Evolutionary conservation across 352 stramenopile species (phyloP), one percentile per base, ranked within the genome.

Genomic region (Pythium phragmiticola): DNA sequence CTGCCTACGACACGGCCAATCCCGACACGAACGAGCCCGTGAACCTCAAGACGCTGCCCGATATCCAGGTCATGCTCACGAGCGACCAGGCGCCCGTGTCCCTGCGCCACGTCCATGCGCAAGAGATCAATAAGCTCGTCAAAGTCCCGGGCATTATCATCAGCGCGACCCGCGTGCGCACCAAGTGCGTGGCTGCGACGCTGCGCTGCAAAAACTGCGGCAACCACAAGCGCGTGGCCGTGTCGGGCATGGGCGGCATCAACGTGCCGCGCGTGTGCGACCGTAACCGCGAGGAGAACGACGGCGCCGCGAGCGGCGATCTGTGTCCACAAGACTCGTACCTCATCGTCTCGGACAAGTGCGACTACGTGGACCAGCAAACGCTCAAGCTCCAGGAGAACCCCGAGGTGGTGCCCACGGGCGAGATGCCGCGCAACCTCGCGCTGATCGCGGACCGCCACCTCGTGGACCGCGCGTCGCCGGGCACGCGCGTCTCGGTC

Each of bases 351-450:
- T 93, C 97, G 0, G 97, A 99, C 70, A 82, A 97, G 53, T 83
- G 84, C 46, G 78, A 92, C 9, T 99, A 99, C 71, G 91, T 99
- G 0, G 97, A 99, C 76, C 94, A 98, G 65, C 97, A 99, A 82
- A 98, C 95, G n/a, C 76, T 99, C 30, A 99, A 99, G 79, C 78
- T 99, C 41, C 93, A 98, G 74, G 92, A 98, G 67, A 96, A 80
- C 74, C 97, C 77, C 0, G 97, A 99, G 68, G 93, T 97, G 16
- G 97, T 99, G 8, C 97, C 97, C 0, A 99, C 97, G 5, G 97
- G 97, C 28, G 97, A 99, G 73, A 99, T 99, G 97, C 97, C 97
- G 17, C 84, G 97, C 28, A 97, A 96, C 61, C 80, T 99, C 34
- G 75, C 98, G 41, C 72, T 99, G n/a, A 88, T 97, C 26, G 85